Conservation (phyloP, 148 eudicot genomes). For the Polygonum aviculare region DNA sequence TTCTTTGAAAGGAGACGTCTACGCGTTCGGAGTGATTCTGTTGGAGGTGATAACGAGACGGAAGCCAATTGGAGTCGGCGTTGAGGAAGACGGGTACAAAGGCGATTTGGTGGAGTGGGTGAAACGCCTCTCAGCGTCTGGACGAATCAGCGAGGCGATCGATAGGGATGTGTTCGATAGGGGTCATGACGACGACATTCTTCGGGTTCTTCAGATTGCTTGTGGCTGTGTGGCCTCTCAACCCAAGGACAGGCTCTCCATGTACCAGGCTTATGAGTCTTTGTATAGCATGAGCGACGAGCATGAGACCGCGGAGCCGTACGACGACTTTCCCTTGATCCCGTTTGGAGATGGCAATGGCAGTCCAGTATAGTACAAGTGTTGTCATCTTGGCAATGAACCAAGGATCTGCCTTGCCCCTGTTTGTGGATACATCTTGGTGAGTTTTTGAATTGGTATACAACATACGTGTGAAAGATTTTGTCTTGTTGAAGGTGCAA, state of each 20-base stretch:
- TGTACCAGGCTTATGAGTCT: conserved; percentile 49
- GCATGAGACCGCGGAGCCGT: conserved; percentile 36
- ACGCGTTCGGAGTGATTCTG: conserved; percentile 50
- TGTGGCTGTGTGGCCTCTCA: conserved; percentile 37
- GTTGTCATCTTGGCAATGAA: neutral
- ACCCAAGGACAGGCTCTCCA: conserved; percentile 40
- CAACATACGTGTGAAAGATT: neutral
- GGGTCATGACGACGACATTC: conserved; percentile 46
- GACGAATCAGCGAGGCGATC: conserved; percentile 36
- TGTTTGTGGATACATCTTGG: too few species aligned
- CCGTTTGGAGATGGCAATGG: conserved; percentile 20
- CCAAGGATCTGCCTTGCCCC: too few species aligned
- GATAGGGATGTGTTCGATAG: conserved; percentile 37
- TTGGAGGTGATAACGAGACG: conserved; percentile 48
- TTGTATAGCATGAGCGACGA: conserved; percentile 34
- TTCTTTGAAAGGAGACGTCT: conserved; percentile 46
- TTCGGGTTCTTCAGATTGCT: conserved; percentile 29
- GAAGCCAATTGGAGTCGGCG: conserved; percentile 33
- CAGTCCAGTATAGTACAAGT: conserved; percentile 8
- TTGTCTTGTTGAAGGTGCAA: neutral
- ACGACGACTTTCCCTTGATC: conserved; percentile 50
- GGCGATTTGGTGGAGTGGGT: conserved; percentile 61
- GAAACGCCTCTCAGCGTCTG: conserved; percentile 29
- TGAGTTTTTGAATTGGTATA: neutral
- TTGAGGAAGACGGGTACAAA: conserved; percentile 35